These are phyloP conservation scores for Saccharomycopsis sp. DNA, from an alignment of 805 yeast species.

Conservation along the genomic window DNA sequence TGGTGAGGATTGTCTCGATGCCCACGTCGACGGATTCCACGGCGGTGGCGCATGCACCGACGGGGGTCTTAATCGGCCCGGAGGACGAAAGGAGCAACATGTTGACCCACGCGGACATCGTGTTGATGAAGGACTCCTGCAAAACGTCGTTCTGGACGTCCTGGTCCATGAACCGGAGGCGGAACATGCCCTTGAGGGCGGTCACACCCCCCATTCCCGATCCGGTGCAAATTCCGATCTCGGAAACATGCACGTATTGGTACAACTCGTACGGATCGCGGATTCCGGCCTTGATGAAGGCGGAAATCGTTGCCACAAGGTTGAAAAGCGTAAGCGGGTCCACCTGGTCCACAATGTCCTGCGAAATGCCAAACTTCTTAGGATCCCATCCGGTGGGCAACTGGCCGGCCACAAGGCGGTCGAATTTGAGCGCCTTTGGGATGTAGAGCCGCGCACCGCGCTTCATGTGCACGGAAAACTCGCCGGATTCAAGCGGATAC, in stretches of 20 bases:
- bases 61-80: slow-evolving; percentile 99
- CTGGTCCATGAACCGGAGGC: slow-evolving; percentile 83
- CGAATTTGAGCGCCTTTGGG: slow-evolving; percentile 54
- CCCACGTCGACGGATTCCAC: slow-evolving; percentile 96
- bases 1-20: slow-evolving; percentile 85
- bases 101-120: slow-evolving; percentile 99
- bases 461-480: slow-evolving; percentile 80
- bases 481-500: slow-evolving; percentile 86
- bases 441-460: slow-evolving; percentile 88
- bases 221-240: slow-evolving; percentile 98
- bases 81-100: slow-evolving; percentile 95
- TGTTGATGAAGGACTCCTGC: slow-evolving; percentile 97
- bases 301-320: slow-evolving; percentile 91
- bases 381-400: slow-evolving; percentile 99
- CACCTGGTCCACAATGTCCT: slow-evolving; percentile 88
- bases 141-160: slow-evolving; percentile 96
- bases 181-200: slow-evolving; percentile 97
- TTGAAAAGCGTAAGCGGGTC: slow-evolving; percentile 93
- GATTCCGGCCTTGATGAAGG: slow-evolving; percentile 87
- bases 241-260: slow-evolving; percentile 96
- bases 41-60: slow-evolving; percentile 99
- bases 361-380: slow-evolving; percentile 87
- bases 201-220: slow-evolving; percentile 99
- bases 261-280: slow-evolving; percentile 98
- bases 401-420: slow-evolving; percentile 42